Percentiles rank a stretch among this genome's conserved stretches.
Conservation (phyloP, 2,329 filamentous ascomycete species). For the Arthrobotrys megalospora region DNA sequence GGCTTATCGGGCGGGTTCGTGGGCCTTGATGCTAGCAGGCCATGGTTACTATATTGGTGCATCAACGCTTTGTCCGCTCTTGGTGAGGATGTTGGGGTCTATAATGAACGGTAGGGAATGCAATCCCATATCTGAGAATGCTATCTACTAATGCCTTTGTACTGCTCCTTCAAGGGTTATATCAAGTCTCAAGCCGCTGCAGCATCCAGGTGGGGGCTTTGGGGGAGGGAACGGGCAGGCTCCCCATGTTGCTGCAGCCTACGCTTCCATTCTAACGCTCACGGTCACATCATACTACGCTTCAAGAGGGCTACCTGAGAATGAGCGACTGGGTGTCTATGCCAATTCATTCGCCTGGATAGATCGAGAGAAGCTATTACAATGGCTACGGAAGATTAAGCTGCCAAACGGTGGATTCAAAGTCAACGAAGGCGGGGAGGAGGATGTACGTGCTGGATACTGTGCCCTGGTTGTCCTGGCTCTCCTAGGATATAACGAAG, state of each 20-base stretch:
- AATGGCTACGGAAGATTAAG: conserved; percentile 89
- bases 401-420: conserved; percentile 90
- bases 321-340: conserved; percentile 77
- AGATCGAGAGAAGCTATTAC: conserved; percentile 89
- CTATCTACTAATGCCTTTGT: conserved; percentile 43
- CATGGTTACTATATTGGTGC: conserved; percentile 96
- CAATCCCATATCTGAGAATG: conserved; percentile 32
- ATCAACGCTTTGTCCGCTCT: conserved; percentile 81
- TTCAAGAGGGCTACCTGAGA: conserved; percentile 32
- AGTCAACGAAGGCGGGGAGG: conserved; percentile 87
- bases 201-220: conserved; percentile 87
- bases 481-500: conserved; percentile 72
- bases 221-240: conserved; percentile 93
- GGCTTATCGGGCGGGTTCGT: conserved; percentile 75
- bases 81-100: conserved; percentile 79
- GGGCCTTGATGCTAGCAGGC: conserved; percentile 85
- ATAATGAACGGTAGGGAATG: conserved; percentile 74
- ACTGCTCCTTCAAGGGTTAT: conserved; percentile 71
- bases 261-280: conserved; percentile 85
- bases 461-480: conserved; percentile 89
- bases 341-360: conserved; percentile 68
- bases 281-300: conserved; percentile 70
- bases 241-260: conserved; percentile 89
- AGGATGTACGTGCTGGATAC: conserved; percentile 93
- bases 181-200: conserved; percentile 83